Evolutionary conservation across 805 yeast species (phyloP), one percentile per base, ranked within the genome.

Genomic region (Ogataea glucozyma): DNA sequence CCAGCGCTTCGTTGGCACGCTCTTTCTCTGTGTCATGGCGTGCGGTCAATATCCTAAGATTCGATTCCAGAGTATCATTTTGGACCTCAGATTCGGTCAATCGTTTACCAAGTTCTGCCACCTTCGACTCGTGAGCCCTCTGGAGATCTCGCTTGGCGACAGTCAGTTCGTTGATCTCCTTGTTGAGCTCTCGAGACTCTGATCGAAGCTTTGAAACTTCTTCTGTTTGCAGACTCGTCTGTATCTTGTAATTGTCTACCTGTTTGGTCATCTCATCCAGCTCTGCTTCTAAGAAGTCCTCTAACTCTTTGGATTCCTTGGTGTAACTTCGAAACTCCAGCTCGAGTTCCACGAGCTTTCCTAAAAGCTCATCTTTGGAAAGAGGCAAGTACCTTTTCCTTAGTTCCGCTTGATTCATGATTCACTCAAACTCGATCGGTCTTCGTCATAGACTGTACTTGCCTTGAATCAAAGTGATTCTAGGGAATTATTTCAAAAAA

Each of bases 11-110:
- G 34, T 53, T 52, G 3, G 51, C 38, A 16, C 26, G 26, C n/a
- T 54, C 59, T 8, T 33, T 38, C 14, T 46, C 47, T 14, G 39
- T 23, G 10, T 18, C 35, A 1, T 46, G 26, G 6, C 46, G 20
- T 6, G 46, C 31, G 23, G 43, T 40, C 7, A 47, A 18, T 6
- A 49, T 48, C n/a, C 65, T 47, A 12, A 56, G 23, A 1, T 44
- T 43, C 13, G 56, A 49, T 26, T 56, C 59, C 21, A 59, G 32
- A 14, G 49, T 22, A 40, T 61, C 66, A 41, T 57, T 58, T 19
- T 42, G 37, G 2, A 56, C 52, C 40, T 61, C 66, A 7, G 54
- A 38, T 12, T 48, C 40, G 2, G 51, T 48, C n/a, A 60, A n/a
- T 36, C 40, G 44, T 10, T 27, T 37, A 12, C 38, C 46, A n/a